Conservation (phyloP, 2,329 filamentous ascomycete genomes). For the Colletotrichum shisoi region DNA sequence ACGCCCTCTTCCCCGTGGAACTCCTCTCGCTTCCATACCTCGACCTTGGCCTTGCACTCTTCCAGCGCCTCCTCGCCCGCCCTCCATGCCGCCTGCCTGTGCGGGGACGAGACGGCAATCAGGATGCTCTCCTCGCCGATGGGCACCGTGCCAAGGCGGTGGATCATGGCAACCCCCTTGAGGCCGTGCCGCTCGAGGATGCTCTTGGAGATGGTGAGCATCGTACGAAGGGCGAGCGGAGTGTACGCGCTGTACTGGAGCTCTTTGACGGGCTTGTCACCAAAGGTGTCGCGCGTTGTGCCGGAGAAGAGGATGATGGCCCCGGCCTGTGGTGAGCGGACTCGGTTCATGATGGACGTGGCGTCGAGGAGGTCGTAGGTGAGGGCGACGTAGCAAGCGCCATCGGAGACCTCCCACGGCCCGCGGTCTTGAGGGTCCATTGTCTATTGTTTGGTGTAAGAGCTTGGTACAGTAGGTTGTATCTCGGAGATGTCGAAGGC, state of each 20-base stretch:
- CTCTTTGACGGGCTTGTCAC: constrained; percentile 73
- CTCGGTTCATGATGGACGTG: constrained; percentile 66
- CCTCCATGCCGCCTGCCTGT: constrained; percentile 84
- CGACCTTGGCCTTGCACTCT: constrained; percentile 82
- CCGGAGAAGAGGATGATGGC: constrained; percentile 81
- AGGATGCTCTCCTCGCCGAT: constrained; percentile 94
- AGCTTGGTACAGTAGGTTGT: background rate
- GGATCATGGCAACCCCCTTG: constrained; percentile 78
- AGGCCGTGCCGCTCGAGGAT: constrained; percentile 70
- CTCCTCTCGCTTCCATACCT: constrained; percentile 94
- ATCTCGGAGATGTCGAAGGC: background rate
- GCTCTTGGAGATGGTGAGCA: constrained; percentile 68
- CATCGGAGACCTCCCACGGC: constrained; percentile 55
- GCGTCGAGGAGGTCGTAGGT: constrained; percentile 69
- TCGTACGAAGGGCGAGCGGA: constrained; percentile 72
- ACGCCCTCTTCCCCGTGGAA: constrained; percentile 80
- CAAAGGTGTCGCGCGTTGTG: constrained; percentile 80
- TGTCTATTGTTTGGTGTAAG: too few species aligned
- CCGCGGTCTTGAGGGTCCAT: constrained; percentile 34
- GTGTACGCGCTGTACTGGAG: constrained; percentile 79
- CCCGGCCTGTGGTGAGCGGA: constrained; percentile 76
- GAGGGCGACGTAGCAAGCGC: constrained; percentile 71
- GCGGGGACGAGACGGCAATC: constrained; percentile 83
- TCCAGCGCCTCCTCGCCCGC: constrained; percentile 91
- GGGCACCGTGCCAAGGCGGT: constrained; percentile 84